Base-by-base conservation (phyloP, 257 asterid species). In the Nicotiana benthamiana region DNA sequence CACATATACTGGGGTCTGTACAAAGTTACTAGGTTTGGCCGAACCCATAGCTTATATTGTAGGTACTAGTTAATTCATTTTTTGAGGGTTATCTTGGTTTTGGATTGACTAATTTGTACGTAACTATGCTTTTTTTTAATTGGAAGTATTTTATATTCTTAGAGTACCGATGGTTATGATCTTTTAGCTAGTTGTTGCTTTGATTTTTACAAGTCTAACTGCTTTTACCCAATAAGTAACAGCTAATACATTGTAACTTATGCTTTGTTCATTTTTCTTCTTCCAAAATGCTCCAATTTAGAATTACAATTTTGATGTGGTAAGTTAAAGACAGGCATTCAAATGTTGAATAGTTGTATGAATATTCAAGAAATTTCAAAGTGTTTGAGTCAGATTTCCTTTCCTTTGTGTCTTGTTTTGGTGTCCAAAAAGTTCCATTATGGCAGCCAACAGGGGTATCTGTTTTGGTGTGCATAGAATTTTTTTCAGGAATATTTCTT, bases 291-390 rank as follows among this genome's bases (percentile, higher is more conserved):
- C 57, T 70, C 4, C 34, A 40, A 70, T 67, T 30, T 30, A 30
- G 32, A 30, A 3, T 30, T 30, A 30, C 5, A 30, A 30, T 36
- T 36, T 36, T 36, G 46, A 36, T 36, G 46, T 36, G 46, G 46
- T 36, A 36, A 36, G 46, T 36, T 6, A 36, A 34, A 34, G 9
- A 0, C 46, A 36, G 0, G 10, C 46, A 1, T 6, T 7, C 46
- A 36, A 6, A 2, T 28, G 32, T 28, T 34, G 43, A 34, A 34
- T 6, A 6, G 9, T 9, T 34, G 43, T 34, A 34, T 34, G 43
- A 34, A 34, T 34, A 34, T 34, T 95, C 84, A 77, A 97, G 97
- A 81, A 98, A 98, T 83, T 92, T 97, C n/a, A 98, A 88, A 95
- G 92, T 27, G 99, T 97, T 1, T 97, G 93, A 36, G 98, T 95